Evolutionary conservation across 495 filamentous ascomycete species (phyloP).

Genomic region (Annulohypoxylon bovei): DNA sequence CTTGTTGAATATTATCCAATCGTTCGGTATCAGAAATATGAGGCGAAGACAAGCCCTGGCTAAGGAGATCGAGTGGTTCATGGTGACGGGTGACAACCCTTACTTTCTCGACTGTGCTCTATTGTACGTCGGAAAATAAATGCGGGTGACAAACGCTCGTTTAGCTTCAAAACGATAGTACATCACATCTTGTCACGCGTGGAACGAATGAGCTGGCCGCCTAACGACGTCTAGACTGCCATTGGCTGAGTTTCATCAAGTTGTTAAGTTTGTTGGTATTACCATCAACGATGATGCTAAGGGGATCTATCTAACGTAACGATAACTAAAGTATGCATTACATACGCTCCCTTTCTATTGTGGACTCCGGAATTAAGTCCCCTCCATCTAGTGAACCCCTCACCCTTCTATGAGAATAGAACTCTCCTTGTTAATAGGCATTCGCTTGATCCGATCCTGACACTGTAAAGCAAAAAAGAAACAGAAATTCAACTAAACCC

Average conservation of each 20-base stretch:
- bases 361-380: neutral
- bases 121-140: conserved; percentile 36
- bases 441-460: neutral
- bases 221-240: neutral
- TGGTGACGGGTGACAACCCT: neutral
- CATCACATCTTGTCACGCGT: conserved; percentile 24
- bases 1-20: conserved; percentile 13
- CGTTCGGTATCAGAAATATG: conserved; percentile 13
- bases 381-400: conserved; percentile 13
- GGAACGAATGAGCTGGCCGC: conserved; percentile 2
- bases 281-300: neutral
- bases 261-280: neutral
- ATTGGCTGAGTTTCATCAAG: conserved; percentile 14
- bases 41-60: conserved; percentile 13
- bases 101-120: conserved; percentile 7
- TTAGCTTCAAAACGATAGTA: conserved; percentile 22
- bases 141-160: conserved; percentile 23
- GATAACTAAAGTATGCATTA: neutral
- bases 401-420: neutral
- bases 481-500: neutral
- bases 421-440: neutral
- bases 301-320: neutral
- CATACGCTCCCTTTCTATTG: neutral
- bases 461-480: neutral
- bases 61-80: conserved; percentile 11